phyloP scores from a whole-genome alignment of 805 yeast genomes.

The Saccharomycopsis amapae region DNA sequence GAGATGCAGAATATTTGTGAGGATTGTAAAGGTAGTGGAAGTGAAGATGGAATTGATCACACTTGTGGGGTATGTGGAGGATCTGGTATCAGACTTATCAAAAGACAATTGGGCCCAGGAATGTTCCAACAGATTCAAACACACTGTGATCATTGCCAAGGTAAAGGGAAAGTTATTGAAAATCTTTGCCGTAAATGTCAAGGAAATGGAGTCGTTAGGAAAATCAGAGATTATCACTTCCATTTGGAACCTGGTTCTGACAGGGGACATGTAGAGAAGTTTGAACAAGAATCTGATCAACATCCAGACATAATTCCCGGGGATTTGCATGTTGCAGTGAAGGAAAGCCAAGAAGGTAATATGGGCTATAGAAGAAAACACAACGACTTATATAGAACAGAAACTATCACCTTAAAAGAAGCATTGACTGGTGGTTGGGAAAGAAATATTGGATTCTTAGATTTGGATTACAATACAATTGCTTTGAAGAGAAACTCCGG shows the following conservation, averaged over 20 bases:
- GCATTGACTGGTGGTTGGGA: conserved; percentile 78
- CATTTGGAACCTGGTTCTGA: conserved; percentile 66
- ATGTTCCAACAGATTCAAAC: conserved; percentile 83
- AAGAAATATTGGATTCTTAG: conserved; percentile 60
- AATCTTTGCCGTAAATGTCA: conserved; percentile 62
- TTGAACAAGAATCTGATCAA: conserved; percentile 76
- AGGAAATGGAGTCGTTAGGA: conserved; percentile 60
- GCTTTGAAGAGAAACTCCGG: conserved; percentile 45
- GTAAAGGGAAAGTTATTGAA: conserved; percentile 62
- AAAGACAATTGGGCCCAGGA: conserved; percentile 78
- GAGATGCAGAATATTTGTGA: conserved; percentile 71
- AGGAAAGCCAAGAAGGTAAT: conserved; percentile 49
- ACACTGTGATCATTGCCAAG: conserved; percentile 73
- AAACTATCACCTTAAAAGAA: conserved; percentile 64
- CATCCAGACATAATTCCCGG: conserved; percentile 81
- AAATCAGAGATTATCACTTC: conserved; percentile 49
- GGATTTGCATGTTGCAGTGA: conserved; percentile 55
- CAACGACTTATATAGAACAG: conserved; percentile 69
- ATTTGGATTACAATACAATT: conserved; percentile 43
- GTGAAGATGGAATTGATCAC: conserved; percentile 66
- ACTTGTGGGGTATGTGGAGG: conserved; percentile 70
- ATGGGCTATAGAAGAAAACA: conserved; percentile 85
- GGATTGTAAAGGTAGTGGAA: conserved; percentile 78
- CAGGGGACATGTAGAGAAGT: conserved; percentile 48
- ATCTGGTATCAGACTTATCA: conserved; percentile 55